These are phyloP conservation scores for Corynascus novoguineensis DNA, from an alignment of 495 filamentous ascomycete genomes.

Conservation along the genomic window DNA sequence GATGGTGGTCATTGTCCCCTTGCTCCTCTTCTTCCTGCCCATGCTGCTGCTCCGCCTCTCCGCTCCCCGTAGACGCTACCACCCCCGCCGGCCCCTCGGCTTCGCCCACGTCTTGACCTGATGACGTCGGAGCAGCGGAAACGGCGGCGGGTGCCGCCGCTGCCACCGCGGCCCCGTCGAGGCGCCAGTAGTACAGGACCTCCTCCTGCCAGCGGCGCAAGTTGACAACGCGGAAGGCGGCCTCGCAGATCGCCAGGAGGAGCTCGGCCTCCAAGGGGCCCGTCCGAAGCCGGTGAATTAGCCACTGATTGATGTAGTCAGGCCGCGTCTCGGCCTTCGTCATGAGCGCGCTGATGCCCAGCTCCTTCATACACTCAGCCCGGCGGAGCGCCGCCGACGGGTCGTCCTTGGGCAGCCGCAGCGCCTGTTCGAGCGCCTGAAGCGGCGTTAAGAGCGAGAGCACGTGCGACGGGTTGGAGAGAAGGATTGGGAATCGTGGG, in stretches of 20 bases:
- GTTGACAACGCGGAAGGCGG: conserved; percentile 33
- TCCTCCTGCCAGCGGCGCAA: conserved; percentile 42
- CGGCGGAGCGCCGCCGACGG: conserved; percentile 18
- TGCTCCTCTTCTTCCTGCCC: background rate
- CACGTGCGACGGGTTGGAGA: conserved; percentile 32
- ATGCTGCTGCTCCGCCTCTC: too few species aligned
- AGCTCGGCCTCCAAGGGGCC: conserved; percentile 41
- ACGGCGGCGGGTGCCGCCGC: too few species aligned
- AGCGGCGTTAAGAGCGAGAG: conserved; percentile 21
- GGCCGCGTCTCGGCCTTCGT: conserved; percentile 30
- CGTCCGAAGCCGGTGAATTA: conserved; percentile 42
- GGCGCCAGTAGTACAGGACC: conserved; percentile 41
- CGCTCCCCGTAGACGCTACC: too few species aligned
- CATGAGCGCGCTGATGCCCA: conserved; percentile 30
- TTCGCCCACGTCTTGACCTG: too few species aligned
- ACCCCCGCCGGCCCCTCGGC: too few species aligned
- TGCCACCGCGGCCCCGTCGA: conserved; percentile 34
- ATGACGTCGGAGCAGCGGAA: too few species aligned
- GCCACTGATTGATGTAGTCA: conserved; percentile 45
- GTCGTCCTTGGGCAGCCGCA: conserved; percentile 22
- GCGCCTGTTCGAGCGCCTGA: conserved; percentile 21
- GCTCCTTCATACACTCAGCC: conserved; percentile 31
- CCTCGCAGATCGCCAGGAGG: conserved; percentile 34
- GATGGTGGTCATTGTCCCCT: background rate
- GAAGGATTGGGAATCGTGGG: conserved; percentile 28